Evolutionary conservation across 306 rosid species (phyloP), one percentile per base, ranked within the genome.

Genomic region (Acacia acuminata): DNA sequence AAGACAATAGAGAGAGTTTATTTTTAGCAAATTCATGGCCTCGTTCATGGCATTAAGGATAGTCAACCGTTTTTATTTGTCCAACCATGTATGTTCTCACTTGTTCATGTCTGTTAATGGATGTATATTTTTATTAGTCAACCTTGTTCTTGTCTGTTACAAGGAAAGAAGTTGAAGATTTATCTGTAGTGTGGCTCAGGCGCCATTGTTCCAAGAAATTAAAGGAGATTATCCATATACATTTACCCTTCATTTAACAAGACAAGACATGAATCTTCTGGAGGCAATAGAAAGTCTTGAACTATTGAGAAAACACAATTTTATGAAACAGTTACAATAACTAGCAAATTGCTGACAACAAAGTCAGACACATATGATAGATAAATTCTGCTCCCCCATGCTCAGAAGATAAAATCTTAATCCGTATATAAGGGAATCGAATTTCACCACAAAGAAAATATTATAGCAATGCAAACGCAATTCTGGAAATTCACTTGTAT

Each of bases 1-100:
- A 36, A 36, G 40, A 36, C 40, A 36, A 5, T 7, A n/a, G n/a
- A 36, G 36, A 32, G 40, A 36, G 40, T 36, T 38, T 38, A 38
- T 1, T 38, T 38, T 38, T 38, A 38, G 42, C 8, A 6, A 38
- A 38, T 38, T 38, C 42, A 5, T 6, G 42, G 8, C 77, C 65
- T 74, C 67, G 76, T 78, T 48, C 78, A 69, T 53, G 14, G 78
- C 73, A 70, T 73, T 40, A 44, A 82, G 58, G 25, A 50, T 48
- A 44, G 40, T 69, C 22, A 56, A 30, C 68, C 14, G 30, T 50
- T 25, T 48, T 70, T 19, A 65, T 6, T 45, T 36, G 22, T 44
- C 78, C 77, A 71, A 51, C 44, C 22, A 20, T 55, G 63, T 55
- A n/a, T 56, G 55, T 65, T 20, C 71, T 42, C 42, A 38, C 8